Evolutionary conservation across 192 early-diverging fungal genomes (phyloP), one percentile per base, ranked within the genome.

Genomic region (Mortierella antarctica): DNA sequence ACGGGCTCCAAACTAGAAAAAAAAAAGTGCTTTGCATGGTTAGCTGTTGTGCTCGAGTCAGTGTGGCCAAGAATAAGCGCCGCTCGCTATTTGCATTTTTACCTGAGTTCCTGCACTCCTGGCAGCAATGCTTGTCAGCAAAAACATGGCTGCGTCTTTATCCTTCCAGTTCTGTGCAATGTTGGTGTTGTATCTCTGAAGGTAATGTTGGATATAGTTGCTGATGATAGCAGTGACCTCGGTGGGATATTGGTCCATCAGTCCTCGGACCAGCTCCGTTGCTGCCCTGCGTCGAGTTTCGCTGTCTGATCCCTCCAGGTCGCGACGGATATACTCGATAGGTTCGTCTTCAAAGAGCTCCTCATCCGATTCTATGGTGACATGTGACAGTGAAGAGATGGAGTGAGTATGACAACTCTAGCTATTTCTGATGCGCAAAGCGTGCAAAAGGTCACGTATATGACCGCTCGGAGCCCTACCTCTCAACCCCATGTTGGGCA

Each of bases 321-420:
- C 97, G 55, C 94, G 86, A 49, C 96, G 86, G 75, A 98, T 94
- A 74, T 93, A 98, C 63, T 97, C 97, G 76, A 98, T 93, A 39
- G 96, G 96, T 62, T 98, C 97, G 71, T 98, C 97, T 70, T 98
- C 94, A 85, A 98, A 98, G 71, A 96, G 82, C 74, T 98, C 97
- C 84, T 96, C 95, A 70, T 99, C 98, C 39, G 86, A 82, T 59
- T 89, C 92, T 84, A 68, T 49, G 15, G 4, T 17, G 31, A 7
- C 5, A 51, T 4, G 20, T 2, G 31, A 3, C 31, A 31, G 45
- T 8, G 15, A 67, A 46, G 12, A 64, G 23, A 52, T 13, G 41
- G 12, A 5, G 46, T 45, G 47, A 56, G 0, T 46, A n/a, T 18
- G 15, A n/a, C 40, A 72, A 9, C 23, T 50, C 6, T 14, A 49